A percentile compares a stretch with the other conserved stretches of the same genome.
These are phyloP conservation scores for Fusarium sp. DNA, from an alignment of 2,329 filamentous ascomycete genomes.

Conservation along the genomic window DNA sequence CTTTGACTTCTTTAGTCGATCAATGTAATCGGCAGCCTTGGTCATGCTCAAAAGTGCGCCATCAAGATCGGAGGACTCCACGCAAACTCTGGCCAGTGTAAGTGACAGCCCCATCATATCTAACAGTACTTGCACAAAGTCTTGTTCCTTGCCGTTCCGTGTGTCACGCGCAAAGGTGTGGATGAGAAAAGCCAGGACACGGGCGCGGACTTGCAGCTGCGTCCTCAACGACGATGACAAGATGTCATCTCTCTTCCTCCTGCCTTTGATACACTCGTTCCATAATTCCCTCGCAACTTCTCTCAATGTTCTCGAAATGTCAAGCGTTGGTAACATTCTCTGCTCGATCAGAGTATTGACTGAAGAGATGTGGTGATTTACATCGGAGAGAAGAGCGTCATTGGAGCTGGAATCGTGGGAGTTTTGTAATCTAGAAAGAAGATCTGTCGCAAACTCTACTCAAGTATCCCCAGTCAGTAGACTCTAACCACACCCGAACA, in stretches of 20 bases:
- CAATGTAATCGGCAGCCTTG: slow-evolving; percentile 68
- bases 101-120: slow-evolving; percentile 75
- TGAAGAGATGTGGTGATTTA: slow-evolving; percentile 45
- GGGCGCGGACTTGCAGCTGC: slow-evolving; percentile 53
- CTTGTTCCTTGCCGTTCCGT: slow-evolving; percentile 40
- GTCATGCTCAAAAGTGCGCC: slow-evolving; percentile 71
- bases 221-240: slow-evolving; percentile 32
- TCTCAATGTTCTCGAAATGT: slow-evolving; percentile 61
- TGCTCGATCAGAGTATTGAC: slow-evolving; percentile 30
- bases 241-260: slow-evolving; percentile 39
- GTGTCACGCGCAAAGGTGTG: slow-evolving; percentile 66
- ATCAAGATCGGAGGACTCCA: slow-evolving; percentile 65
- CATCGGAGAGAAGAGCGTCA: slow-evolving; percentile 54
- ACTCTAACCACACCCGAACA: neutral
- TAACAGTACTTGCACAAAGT: slow-evolving; percentile 54
- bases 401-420: slow-evolving; percentile 49
- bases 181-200: slow-evolving; percentile 73
- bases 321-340: neutral
- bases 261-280: slow-evolving; percentile 72
- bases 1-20: slow-evolving; percentile 29
- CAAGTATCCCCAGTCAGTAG: neutral
- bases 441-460: slow-evolving; percentile 46
- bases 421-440: slow-evolving; percentile 41
- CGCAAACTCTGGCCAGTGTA: slow-evolving; percentile 66
- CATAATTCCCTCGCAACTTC: slow-evolving; percentile 68